Conservation (phyloP, 371 early-diverging fungal species). For the Actinomortierella ambigua region DNA sequence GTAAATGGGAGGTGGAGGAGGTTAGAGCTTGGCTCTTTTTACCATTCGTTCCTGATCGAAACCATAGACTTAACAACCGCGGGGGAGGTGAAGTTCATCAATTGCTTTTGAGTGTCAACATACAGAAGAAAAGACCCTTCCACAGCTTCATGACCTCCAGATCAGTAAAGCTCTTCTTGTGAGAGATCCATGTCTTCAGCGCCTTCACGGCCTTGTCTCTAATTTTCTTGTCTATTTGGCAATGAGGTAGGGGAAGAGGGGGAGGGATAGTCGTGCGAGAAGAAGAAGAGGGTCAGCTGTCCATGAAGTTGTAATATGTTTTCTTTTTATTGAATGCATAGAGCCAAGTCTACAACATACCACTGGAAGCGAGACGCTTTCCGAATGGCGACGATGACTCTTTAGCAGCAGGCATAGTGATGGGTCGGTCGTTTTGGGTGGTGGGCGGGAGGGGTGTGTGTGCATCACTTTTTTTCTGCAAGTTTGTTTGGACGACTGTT, state of each 20-base stretch:
- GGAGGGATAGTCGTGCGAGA: neutral
- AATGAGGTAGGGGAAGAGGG: neutral
- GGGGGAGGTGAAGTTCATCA: neutral
- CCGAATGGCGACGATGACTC: conserved; percentile 58
- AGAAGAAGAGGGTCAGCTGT: too few species aligned
- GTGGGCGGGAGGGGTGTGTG: too few species aligned
- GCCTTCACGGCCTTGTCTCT: conserved; percentile 83
- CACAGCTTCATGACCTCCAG: conserved; percentile 85
- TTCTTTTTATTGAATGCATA: too few species aligned
- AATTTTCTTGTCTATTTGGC: conserved; percentile 73
- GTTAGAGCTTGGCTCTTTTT: neutral
- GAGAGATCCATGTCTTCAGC: conserved; percentile 66
- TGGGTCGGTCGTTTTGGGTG: too few species aligned
- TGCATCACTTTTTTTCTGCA: too few species aligned
- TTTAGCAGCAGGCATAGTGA: conserved; percentile 14
- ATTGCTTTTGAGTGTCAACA: conserved; percentile 18
- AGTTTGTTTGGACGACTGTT: too few species aligned
- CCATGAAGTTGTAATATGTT: too few species aligned
- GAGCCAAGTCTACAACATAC: conserved; percentile 47
- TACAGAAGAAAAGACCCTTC: conserved; percentile 95
- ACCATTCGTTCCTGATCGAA: conserved; percentile 2
- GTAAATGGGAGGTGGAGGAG: neutral
- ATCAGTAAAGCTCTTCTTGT: conserved; percentile 59
- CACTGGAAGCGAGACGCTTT: conserved; percentile 68
- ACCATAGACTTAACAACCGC: neutral